A percentile compares a stretch with the other conserved stretches of the same genome.
Evolutionary conservation across 1,139 yeast genomes (phyloP).

Genomic region (Kazachstania sp.): DNA sequence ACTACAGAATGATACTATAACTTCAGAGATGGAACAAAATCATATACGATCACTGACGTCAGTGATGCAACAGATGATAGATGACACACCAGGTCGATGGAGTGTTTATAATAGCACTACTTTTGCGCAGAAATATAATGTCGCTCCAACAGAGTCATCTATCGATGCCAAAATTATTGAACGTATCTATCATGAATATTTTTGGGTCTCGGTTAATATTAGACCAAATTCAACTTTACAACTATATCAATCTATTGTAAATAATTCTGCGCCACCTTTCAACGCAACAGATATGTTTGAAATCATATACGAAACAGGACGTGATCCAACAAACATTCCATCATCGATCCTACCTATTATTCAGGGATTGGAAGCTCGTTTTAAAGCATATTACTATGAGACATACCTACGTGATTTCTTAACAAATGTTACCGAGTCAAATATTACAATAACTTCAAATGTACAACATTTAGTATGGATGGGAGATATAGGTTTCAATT

Average conservation of each 20-base stretch:
- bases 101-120: conserved; percentile 22
- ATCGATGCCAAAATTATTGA: conserved; percentile 33
- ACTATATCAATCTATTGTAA: conserved; percentile 33
- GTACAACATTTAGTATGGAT: conserved; percentile 15
- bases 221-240: conserved; percentile 37
- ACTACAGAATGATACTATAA: conserved; percentile 13
- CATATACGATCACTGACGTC: conserved; percentile 8
- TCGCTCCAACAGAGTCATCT: conserved; percentile 26
- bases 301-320: conserved; percentile 43
- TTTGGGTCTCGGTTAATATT: conserved; percentile 48
- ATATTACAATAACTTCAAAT: not conserved
- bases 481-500: conserved; percentile 28
- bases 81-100: conserved; percentile 18
- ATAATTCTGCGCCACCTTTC: conserved; percentile 23
- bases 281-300: conserved; percentile 26
- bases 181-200: conserved; percentile 41
- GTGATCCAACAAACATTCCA: conserved; percentile 42
- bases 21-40: not conserved
- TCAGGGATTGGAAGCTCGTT: conserved; percentile 27
- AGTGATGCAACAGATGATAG: conserved; percentile 12
- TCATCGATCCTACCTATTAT: conserved; percentile 38
- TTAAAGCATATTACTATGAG: conserved; percentile 26
- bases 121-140: not conserved
- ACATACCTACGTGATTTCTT: conserved; percentile 19
- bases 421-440: conserved; percentile 14